Evolutionary conservation across 2,329 filamentous ascomycete genomes (phyloP).

Genomic region (Ceratocystis ficicola): DNA sequence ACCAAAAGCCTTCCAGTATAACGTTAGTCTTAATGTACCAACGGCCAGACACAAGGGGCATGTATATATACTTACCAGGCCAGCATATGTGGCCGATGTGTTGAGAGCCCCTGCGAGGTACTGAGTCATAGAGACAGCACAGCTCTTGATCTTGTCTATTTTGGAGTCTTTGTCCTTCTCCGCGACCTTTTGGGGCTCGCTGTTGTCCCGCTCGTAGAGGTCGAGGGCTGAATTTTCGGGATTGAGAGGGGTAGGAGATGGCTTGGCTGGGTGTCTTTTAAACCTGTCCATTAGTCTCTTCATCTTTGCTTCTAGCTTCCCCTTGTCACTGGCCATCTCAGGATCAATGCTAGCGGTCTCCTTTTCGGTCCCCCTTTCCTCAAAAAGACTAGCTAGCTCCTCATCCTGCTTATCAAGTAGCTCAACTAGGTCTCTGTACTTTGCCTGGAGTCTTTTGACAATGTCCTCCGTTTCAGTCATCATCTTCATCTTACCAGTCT

Average conservation of each 20-base stretch:
- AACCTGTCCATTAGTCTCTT: background rate
- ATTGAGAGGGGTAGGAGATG: background rate
- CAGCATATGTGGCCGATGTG: background rate
- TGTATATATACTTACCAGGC: slow-evolving; percentile 8
- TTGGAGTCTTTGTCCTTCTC: background rate
- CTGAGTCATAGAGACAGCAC: background rate
- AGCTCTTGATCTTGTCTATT: background rate
- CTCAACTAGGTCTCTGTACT: background rate
- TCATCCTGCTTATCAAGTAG: background rate
- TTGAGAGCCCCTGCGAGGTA: slow-evolving; percentile 4
- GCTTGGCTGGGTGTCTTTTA: background rate
- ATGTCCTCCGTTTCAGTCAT: background rate
- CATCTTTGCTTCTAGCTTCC: background rate
- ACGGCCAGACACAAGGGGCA: no score
- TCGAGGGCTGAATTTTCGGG: no score
- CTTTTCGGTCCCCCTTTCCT: background rate
- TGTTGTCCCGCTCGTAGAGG: background rate
- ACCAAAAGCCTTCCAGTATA: slow-evolving; percentile 9
- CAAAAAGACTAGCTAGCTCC: background rate
- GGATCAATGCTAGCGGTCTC: background rate
- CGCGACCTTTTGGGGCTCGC: background rate
- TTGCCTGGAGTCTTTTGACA: background rate
- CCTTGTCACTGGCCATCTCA: background rate
- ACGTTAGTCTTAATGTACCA: background rate
- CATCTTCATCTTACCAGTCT: background rate